Conservation (phyloP, 495 filamentous ascomycete species). For the Elasticomyces elasticus region DNA sequence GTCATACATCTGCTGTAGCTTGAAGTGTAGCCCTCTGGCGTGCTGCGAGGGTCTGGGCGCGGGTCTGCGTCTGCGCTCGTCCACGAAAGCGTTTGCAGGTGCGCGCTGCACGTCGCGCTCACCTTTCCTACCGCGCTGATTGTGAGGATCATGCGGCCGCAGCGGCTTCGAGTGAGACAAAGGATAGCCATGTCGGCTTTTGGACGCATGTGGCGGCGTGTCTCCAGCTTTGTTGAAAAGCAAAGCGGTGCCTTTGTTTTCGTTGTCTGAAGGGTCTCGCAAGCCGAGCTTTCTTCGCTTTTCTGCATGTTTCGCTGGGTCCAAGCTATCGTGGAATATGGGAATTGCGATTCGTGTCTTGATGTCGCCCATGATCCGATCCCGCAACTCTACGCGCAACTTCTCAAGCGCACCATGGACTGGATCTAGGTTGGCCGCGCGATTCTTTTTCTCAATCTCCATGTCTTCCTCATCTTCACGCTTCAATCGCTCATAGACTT, state of each 20-base stretch:
- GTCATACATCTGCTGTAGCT: conserved; percentile 34
- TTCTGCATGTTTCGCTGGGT: conserved; percentile 63
- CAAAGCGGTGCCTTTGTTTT: conserved; percentile 39
- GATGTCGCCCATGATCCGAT: conserved; percentile 76
- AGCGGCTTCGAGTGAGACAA: conserved; percentile 46
- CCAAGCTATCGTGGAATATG: conserved; percentile 71
- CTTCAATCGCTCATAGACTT: conserved; percentile 45
- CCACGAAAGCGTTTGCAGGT: conserved; percentile 66
- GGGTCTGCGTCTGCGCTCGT: conserved; percentile 54
- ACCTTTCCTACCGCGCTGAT: conserved; percentile 20
- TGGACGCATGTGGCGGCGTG: conserved; percentile 54
- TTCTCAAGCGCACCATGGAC: conserved; percentile 69
- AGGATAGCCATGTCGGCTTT: conserved; percentile 49
- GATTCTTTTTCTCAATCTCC: conserved; percentile 75
- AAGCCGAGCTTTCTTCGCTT: conserved; percentile 73
- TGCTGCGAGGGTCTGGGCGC: conserved; percentile 40
- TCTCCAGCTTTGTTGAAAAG: conserved; percentile 43
- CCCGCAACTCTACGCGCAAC: conserved; percentile 67
- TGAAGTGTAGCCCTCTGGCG: conserved; percentile 47
- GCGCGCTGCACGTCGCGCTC: conserved; percentile 40
- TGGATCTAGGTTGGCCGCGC: conserved; percentile 76
- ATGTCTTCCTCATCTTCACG: conserved; percentile 66
- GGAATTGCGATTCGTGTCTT: conserved; percentile 74
- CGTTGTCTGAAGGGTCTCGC: conserved; percentile 51
- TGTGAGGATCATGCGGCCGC: conserved; percentile 41